Evolutionary conservation across 208 protist genomes (phyloP).

Genomic region (Trypanosoma brucei): DNA sequence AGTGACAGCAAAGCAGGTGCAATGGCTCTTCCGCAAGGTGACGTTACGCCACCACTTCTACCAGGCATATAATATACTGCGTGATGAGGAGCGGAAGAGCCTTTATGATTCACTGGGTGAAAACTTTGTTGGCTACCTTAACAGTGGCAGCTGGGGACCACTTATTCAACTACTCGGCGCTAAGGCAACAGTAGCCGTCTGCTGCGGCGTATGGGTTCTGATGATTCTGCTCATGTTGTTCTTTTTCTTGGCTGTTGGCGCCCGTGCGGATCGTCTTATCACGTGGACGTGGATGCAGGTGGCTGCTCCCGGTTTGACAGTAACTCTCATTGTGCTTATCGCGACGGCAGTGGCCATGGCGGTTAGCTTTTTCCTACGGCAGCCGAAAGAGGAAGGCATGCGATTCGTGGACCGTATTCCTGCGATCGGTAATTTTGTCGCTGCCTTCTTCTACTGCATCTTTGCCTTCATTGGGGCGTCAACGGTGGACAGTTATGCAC

Average conservation of each 20-base stretch:
- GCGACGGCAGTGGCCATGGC: slow-evolving; percentile 51
- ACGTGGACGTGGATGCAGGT: slow-evolving; percentile 40
- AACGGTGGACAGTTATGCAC: slow-evolving; percentile 28
- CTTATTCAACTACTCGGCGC: slow-evolving; percentile 61
- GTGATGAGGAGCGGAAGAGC: slow-evolving; percentile 69
- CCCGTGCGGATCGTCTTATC: slow-evolving; percentile 35
- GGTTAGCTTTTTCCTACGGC: slow-evolving; percentile 37
- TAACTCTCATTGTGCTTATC: slow-evolving; percentile 38
- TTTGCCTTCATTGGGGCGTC: slow-evolving; percentile 43
- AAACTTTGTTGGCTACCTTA: slow-evolving; percentile 76
- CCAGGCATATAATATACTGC: slow-evolving; percentile 80
- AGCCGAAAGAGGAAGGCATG: slow-evolving; percentile 62
- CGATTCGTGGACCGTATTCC: slow-evolving; percentile 53
- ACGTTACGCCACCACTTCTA: slow-evolving; percentile 86
- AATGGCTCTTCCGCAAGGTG: slow-evolving; percentile 82
- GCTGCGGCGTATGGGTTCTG: slow-evolving; percentile 53
- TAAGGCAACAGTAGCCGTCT: slow-evolving; percentile 45
- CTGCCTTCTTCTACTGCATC: slow-evolving; percentile 52
- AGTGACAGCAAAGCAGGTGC: slow-evolving; percentile 68
- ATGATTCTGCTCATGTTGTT: slow-evolving; percentile 47
- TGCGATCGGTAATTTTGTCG: slow-evolving; percentile 69
- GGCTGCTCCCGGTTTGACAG: slow-evolving; percentile 50
- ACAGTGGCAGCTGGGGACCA: slow-evolving; percentile 82
- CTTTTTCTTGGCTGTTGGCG: slow-evolving; percentile 69
- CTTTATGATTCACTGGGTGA: slow-evolving; percentile 82